Evolutionary conservation across 225 moss, liverwort and hornwort species (phyloP).

Genomic region (Rhytidiadelphus loreus): DNA sequence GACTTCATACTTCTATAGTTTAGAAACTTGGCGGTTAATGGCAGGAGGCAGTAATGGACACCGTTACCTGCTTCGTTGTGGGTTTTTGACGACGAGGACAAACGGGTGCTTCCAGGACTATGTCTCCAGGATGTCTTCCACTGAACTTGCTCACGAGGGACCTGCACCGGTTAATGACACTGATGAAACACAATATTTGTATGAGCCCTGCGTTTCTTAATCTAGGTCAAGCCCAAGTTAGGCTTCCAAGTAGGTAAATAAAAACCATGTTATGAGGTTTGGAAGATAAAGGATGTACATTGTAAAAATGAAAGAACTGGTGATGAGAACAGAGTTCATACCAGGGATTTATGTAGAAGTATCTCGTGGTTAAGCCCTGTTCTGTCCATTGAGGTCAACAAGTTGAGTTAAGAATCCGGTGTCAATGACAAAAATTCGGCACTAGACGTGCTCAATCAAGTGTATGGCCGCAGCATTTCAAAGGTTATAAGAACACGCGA

Average conservation of each 20-base stretch:
- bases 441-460: background rate
- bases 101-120: background rate
- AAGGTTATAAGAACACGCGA: background rate
- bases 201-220: background rate
- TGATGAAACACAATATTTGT: background rate
- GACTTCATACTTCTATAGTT: background rate
- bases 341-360: constrained; percentile 55
- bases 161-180: constrained; percentile 13
- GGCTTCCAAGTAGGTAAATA: background rate
- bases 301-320: background rate
- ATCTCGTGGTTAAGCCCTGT: constrained; percentile 46
- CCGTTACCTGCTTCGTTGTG: background rate
- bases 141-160: constrained; percentile 34
- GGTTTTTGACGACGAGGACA: background rate
- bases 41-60: background rate
- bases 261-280: background rate
- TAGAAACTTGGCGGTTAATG: background rate
- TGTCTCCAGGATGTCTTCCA: constrained; percentile 27
- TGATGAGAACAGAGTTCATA: background rate
- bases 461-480: background rate
- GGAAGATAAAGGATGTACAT: background rate
- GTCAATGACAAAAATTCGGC: background rate
- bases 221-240: background rate
- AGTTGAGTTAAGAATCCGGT: background rate
- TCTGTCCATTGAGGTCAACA: constrained; percentile 21